phyloP scores from a whole-genome alignment of 306 rosid genomes.

The Corylus avellana region DNA sequence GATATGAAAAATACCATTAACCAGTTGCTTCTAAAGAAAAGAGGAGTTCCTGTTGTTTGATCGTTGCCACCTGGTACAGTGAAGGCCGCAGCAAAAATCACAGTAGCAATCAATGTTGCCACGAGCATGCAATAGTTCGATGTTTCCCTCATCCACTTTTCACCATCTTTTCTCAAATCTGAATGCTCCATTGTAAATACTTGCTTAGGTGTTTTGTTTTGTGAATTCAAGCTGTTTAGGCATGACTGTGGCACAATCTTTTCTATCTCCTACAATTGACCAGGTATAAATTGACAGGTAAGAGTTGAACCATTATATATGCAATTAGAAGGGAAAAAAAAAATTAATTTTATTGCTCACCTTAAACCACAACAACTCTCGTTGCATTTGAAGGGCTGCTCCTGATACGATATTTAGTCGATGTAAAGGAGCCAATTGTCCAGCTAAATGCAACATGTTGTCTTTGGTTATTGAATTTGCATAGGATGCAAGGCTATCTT shows the following conservation, averaged over 20 bases:
- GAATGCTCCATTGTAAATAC: conserved; percentile 39
- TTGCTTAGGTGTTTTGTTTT: conserved; percentile 31
- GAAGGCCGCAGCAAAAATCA: conserved; percentile 54
- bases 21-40: background rate
- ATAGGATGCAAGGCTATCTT: conserved; percentile 2
- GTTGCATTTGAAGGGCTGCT: conserved; percentile 30
- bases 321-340: too few relatives aligned
- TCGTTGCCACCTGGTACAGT: conserved; percentile 48
- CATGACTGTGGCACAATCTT: conserved; percentile 9
- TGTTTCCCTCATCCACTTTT: conserved; percentile 57
- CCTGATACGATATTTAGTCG: conserved; percentile 10
- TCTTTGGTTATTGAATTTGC: background rate
- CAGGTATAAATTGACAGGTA: background rate
- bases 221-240: background rate
- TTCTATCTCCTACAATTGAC: conserved; percentile 3
- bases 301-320: too few relatives aligned
- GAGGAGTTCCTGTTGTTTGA: background rate
- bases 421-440: conserved; percentile 11
- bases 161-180: conserved; percentile 31
- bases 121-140: conserved; percentile 49
- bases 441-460: conserved; percentile 28
- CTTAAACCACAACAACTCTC: conserved; percentile 31
- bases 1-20: background rate
- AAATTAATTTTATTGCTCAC: background rate
- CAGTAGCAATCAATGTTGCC: conserved; percentile 53